Evolutionary conservation across 2,329 filamentous ascomycete species (phyloP).

Genomic region (Aspergillus luchuensis): DNA sequence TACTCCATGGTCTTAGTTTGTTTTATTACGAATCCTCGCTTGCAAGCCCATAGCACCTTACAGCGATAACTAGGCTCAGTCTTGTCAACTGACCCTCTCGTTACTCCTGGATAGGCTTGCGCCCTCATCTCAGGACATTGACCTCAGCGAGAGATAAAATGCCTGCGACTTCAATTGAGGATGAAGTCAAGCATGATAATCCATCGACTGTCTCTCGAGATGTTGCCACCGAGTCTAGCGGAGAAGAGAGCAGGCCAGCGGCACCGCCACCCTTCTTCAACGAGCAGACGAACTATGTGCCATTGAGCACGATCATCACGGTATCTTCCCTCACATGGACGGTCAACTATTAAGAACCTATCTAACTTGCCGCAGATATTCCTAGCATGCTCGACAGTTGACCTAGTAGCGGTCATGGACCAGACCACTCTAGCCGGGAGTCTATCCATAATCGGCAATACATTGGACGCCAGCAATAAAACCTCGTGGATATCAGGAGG

Average conservation of each 20-base stretch:
- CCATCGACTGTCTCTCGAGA: slow-evolving; percentile 8
- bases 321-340: slow-evolving; percentile 33
- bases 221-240: neutral
- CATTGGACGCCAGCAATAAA: slow-evolving; percentile 53
- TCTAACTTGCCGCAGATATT: slow-evolving; percentile 51
- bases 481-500: slow-evolving; percentile 59
- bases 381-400: slow-evolving; percentile 58
- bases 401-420: slow-evolving; percentile 59
- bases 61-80: neutral
- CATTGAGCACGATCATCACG: slow-evolving; percentile 54
- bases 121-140: too few species aligned
- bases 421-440: slow-evolving; percentile 60
- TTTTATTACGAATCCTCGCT: neutral
- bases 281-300: slow-evolving; percentile 60
- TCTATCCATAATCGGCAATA: slow-evolving; percentile 57
- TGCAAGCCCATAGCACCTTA: neutral
- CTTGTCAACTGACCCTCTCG: neutral
- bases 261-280: slow-evolving; percentile 44
- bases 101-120: neutral
- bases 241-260: neutral
- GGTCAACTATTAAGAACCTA: too few species aligned
- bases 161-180: neutral
- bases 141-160: neutral
- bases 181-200: neutral
- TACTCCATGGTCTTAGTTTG: neutral